These are phyloP conservation scores for Casuarina equisetifolia DNA, from an alignment of 306 rosid species.

Conservation along the genomic window DNA sequence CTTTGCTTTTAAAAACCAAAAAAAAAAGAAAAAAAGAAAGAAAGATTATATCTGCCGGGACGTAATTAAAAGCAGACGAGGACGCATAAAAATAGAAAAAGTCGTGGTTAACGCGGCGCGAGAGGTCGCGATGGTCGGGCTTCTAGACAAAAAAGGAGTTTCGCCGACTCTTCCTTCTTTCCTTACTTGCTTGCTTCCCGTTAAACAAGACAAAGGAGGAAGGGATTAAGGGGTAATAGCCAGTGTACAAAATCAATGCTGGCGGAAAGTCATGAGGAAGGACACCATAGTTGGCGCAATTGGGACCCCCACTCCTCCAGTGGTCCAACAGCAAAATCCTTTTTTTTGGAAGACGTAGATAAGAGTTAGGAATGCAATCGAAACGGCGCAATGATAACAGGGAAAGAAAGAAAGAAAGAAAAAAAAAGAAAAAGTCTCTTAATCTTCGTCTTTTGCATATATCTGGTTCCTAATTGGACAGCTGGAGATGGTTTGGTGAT, in stretches of 20 bases:
- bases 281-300: neutral
- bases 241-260: neutral
- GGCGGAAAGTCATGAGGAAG: neutral
- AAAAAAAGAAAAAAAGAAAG: too few species aligned
- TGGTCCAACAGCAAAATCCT: neutral
- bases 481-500: slow-evolving; percentile 1
- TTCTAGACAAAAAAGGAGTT: neutral
- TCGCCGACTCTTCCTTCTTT: neutral
- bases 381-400: neutral
- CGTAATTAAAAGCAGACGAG: neutral
- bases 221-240: neutral
- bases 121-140: neutral
- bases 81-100: neutral
- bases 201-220: too few species aligned
- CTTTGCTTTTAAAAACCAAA: too few species aligned
- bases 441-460: neutral
- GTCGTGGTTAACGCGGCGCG: neutral
- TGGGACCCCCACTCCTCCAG: neutral
- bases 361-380: neutral
- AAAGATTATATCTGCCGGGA: too few species aligned
- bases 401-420: neutral
- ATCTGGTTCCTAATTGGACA: neutral
- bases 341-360: neutral
- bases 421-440: neutral
- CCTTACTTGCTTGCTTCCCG: too few species aligned